phyloP scores from a whole-genome alignment of 805 yeast species.

The Cyberlindnera lachancei region DNA sequence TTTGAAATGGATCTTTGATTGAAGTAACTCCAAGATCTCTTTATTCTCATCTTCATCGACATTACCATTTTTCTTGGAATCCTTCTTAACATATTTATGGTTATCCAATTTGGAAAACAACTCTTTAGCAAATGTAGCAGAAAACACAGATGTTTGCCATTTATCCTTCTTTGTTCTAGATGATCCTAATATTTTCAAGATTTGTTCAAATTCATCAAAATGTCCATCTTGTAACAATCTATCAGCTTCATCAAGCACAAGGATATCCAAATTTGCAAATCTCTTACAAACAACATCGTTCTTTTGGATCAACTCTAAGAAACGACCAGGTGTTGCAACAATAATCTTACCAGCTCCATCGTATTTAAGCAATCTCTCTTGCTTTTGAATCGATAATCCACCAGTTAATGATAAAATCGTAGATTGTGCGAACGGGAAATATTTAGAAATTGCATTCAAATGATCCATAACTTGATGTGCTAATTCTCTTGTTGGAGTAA shows the following conservation, averaged over 20 bases:
- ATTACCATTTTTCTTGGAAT: too few species aligned
- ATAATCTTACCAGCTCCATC: slow-evolving; percentile 64
- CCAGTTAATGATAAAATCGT: slow-evolving; percentile 82
- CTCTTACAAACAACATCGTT: slow-evolving; percentile 34
- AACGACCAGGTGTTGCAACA: slow-evolving; percentile 95
- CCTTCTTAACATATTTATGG: slow-evolving; percentile 23
- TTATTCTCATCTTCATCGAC: slow-evolving; percentile 35
- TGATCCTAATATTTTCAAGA: slow-evolving; percentile 55
- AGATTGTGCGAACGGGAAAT: slow-evolving; percentile 42
- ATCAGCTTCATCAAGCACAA: slow-evolving; percentile 94
- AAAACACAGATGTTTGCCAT: slow-evolving; percentile 87
- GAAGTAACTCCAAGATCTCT: slow-evolving; percentile 58
- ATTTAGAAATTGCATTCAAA: slow-evolving; percentile 46
- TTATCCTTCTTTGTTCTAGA: slow-evolving; percentile 37
- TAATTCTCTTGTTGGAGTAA: slow-evolving; percentile 94
- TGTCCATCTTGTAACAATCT: slow-evolving; percentile 92
- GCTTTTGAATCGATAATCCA: slow-evolving; percentile 91
- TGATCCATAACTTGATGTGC: slow-evolving; percentile 92
- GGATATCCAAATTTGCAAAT: slow-evolving; percentile 36
- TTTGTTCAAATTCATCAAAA: slow-evolving; percentile 84
- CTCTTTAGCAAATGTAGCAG: slow-evolving; percentile 86
- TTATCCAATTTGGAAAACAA: slow-evolving; percentile 67
- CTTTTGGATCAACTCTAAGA: slow-evolving; percentile 71
- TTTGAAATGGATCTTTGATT: slow-evolving; percentile 64
- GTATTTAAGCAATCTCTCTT: slow-evolving; percentile 66